Conservation (phyloP, 2,329 filamentous ascomycete species). For the Tolypocladium tundrense region DNA sequence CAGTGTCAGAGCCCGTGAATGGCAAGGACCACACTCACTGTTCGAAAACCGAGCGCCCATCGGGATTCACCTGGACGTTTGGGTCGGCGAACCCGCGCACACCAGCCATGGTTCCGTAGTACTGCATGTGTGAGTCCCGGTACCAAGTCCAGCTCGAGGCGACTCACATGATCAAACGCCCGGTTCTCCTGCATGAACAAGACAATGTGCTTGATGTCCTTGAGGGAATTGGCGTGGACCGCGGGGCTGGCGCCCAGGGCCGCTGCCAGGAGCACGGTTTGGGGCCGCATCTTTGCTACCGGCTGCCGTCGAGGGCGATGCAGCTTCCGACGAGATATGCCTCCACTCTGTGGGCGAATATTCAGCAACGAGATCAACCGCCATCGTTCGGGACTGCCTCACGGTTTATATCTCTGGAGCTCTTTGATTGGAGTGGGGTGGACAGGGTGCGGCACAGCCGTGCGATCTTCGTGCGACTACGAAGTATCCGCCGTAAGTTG, state of each 20-base stretch:
- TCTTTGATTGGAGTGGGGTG: not conserved
- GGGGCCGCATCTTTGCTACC: not conserved
- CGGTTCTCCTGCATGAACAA: constrained; percentile 43
- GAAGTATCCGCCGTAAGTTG: no score
- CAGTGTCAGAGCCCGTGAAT: not conserved
- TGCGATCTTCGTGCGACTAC: not conserved
- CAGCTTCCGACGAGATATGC: not conserved
- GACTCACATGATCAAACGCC: constrained; percentile 21
- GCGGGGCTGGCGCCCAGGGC: constrained; percentile 9
- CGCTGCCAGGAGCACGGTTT: not conserved
- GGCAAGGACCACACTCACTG: constrained; percentile 25
- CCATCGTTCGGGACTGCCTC: not conserved
- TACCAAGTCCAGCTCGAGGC: not conserved
- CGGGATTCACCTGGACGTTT: constrained; percentile 14
- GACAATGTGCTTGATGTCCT: constrained; percentile 46
- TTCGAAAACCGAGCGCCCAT: constrained; percentile 34
- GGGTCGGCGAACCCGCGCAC: constrained; percentile 43
- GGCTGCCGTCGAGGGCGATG: not conserved
- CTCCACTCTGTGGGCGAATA: not conserved
- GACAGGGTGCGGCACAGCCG: not conserved
- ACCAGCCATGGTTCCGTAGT: constrained; percentile 43
- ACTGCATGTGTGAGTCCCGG: constrained; percentile 19
- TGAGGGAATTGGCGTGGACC: constrained; percentile 25
- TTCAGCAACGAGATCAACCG: not conserved
- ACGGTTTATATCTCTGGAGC: not conserved